These are phyloP conservation scores for Ustilaginoidea virens DNA, from an alignment of 2,329 filamentous ascomycete genomes.

Conservation along the genomic window DNA sequence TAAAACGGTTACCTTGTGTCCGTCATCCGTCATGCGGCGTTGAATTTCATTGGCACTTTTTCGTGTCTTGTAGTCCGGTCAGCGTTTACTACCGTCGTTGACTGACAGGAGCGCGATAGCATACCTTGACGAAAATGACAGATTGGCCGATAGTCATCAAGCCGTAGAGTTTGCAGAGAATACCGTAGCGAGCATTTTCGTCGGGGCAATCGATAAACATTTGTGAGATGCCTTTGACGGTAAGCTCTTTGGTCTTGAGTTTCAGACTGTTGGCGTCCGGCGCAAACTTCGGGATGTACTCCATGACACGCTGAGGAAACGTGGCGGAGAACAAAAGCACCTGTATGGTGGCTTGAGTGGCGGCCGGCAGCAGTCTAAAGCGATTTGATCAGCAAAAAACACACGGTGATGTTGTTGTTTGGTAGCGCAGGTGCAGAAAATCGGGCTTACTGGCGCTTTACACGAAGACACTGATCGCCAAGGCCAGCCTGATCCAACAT, in stretches of 20 bases:
- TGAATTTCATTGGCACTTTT: constrained; percentile 77
- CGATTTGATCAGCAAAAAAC: constrained; percentile 10
- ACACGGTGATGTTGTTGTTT: background rate
- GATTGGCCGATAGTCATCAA: constrained; percentile 94
- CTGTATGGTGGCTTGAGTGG: constrained; percentile 46
- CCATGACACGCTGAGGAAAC: constrained; percentile 70
- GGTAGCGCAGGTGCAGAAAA: too few relatives aligned
- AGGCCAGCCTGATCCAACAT: constrained; percentile 95
- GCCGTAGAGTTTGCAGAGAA: constrained; percentile 84
- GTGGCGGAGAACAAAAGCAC: constrained; percentile 93
- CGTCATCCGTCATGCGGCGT: constrained; percentile 70
- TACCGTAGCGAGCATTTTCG: constrained; percentile 72
- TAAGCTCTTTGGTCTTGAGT: constrained; percentile 78
- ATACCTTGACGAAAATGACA: constrained; percentile 90
- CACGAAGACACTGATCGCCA: constrained; percentile 84
- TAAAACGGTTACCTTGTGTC: constrained; percentile 80
- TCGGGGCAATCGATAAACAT: constrained; percentile 88
- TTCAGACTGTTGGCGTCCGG: constrained; percentile 77
- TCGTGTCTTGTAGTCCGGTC: constrained; percentile 44
- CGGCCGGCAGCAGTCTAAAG: constrained; percentile 41
- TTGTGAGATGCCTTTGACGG: constrained; percentile 92
- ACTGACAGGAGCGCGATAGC: constrained; percentile 10
- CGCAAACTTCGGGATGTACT: constrained; percentile 72
- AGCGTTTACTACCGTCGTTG: constrained; percentile 3
- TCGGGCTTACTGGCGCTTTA: constrained; percentile 50